Base-by-base conservation (phyloP, 108 stramenopile species). In the Fragilaria radians region DNA sequence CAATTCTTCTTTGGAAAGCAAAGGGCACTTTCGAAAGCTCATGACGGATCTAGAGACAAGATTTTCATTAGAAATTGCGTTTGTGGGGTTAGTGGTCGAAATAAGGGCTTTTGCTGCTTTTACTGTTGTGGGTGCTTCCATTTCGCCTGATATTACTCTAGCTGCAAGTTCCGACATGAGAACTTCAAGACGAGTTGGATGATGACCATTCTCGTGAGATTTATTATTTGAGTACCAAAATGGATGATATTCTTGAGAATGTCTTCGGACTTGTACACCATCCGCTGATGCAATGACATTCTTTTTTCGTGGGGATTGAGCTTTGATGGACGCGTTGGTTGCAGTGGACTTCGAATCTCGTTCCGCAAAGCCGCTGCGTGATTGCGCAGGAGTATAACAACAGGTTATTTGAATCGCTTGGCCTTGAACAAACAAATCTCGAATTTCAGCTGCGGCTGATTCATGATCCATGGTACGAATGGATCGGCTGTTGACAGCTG, bases 311-410 rank as follows among this genome's bases (percentile, higher is more conserved):
- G 36, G 36, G 14, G 36, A 42, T 42, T 42, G 36, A 42, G 14
- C 36, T 42, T 42, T 42, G 7, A 42, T 14, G 36, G 7, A 7
- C 14, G 36, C 36, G 14, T 42, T 42, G 36, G 11, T 14, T 11
- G 7, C 14, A 14, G 36, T 42, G 7, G 36, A 42, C n/a, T n/a
- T 63, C 55, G 71, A 56, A 28, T 69, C 55, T 18, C 80, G 73
- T 72, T 80, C 74, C 31, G 51, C 68, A 65, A 69, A 70, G 23
- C 81, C 74, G 24, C 72, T 67, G 29, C 84, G 69, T 3, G 82
- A 76, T 25, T 71, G 63, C 3, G 84, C 65, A 9, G 89, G 86
- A 25, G 89, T 71, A 60, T 65, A 82, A 46, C 73, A 78, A 54
- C 80, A 61, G 25, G 51, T 64, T 28, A 83, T 48, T n/a, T 47